These are phyloP conservation scores for Knufia petricola DNA, from an alignment of 2,329 filamentous ascomycete genomes.

Conservation along the genomic window DNA sequence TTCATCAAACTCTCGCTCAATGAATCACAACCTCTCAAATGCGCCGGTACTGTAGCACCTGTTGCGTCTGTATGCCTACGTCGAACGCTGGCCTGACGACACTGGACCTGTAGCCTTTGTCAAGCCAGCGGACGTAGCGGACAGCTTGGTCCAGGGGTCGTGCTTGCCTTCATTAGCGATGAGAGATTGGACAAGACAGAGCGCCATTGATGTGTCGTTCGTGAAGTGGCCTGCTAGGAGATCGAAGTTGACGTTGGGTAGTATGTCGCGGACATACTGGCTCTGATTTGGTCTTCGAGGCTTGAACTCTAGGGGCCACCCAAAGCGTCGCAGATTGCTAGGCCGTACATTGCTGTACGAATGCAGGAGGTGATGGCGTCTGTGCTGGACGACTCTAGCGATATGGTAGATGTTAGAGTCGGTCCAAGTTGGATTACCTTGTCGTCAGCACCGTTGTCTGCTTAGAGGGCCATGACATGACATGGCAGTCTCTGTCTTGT, in stretches of 20 bases:
- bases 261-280: constrained; percentile 25
- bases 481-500: no score
- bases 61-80: constrained; percentile 29
- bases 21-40: not conserved
- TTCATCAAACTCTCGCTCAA: constrained; percentile 12
- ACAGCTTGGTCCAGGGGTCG: constrained; percentile 26
- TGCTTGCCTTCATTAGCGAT: constrained; percentile 24
- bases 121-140: constrained; percentile 32
- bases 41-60: constrained; percentile 28
- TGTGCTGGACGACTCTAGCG: no score
- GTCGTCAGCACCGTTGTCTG: no score
- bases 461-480: no score
- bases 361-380: constrained; percentile 25
- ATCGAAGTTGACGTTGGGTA: constrained; percentile 27
- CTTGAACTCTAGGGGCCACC: constrained; percentile 35
- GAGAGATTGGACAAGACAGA: constrained; percentile 34
- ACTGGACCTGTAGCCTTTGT: constrained; percentile 30
- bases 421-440: no score
- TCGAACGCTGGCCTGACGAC: constrained; percentile 29
- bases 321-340: constrained; percentile 36
- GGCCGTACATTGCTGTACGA: constrained; percentile 30
- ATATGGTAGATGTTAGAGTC: no score
- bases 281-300: constrained; percentile 20
- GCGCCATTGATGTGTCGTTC: constrained; percentile 37
- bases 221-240: constrained; percentile 35